Evolutionary conservation across 2,329 filamentous ascomycete genomes (phyloP), one percentile per base, ranked within the genome.

Genomic region (Mollisiaceae sp.): DNA sequence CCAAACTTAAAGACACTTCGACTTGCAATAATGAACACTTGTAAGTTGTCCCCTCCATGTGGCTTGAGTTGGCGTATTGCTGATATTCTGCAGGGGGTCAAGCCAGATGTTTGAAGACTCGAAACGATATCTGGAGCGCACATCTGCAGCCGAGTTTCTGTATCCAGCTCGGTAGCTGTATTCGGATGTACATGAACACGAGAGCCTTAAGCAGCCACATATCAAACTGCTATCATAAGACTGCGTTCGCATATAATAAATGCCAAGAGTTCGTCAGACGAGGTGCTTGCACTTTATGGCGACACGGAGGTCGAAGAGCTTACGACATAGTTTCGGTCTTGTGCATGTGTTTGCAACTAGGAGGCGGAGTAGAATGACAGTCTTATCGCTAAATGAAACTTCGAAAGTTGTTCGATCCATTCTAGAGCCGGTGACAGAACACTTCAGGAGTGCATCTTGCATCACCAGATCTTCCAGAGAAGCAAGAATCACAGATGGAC

Each of bases 1-100:
- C 80, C 80, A 82, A 35, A 54, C 8, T 18, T 24, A 54, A 54
- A 54, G 24, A 20, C 8, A 50, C 20, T 18, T 54, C 4, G 50
- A 27, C 50, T 24, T 18, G 15, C 12, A 8, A 14, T 12, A 3
- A 15, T 18, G 24, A 54, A 35, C 1, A 54, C 14, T 32, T 27
- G 50, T 32, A 35, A 5, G 24, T 12, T 18, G 14, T 27, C 27
- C 11, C 15, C 5, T 32, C 32, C 24, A 32, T 32, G 24, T 54
- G 12, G 24, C 50, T 54, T 54, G 50, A 14, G 47, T 52, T 52
- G 27, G 24, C 8, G 8, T 35, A 18, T 35, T 32, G 50, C 22
- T 54, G 50, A 54, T 54, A 54, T 18, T 54, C 50, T 54, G 50
- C 27, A 27, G 32, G 50, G 50, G 50, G 50, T 54, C 50, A 54